Base-by-base conservation (phyloP, 805 yeast species). In the Pichia heedii region DNA sequence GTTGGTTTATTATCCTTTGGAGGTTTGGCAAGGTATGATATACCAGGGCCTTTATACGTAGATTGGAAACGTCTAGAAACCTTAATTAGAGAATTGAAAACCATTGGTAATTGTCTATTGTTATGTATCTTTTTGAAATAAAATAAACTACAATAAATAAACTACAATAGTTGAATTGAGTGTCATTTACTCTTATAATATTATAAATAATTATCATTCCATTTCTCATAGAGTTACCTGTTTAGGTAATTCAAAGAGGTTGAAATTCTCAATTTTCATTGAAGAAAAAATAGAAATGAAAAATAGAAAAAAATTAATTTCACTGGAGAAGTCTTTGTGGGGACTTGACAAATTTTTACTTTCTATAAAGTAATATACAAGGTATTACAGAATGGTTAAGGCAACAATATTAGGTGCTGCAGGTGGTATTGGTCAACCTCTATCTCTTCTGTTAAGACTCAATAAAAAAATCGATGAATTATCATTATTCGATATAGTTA, bases 351-450 rank as follows among this genome's bases (percentile, higher is more conserved):
- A n/a, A n/a, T n/a, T n/a, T n/a, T n/a, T n/a, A 29, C 16, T 2
- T 16, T 30, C n/a, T 30, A n/a, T 18, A 18, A 6, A 33, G 10
- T 20, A 16, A 8, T n/a, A n/a, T n/a, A n/a, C n/a, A n/a, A n/a
- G n/a, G n/a, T n/a, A n/a, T n/a, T n/a, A n/a, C n/a, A 39, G 1
- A 9, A 56, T 56, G 60, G 54, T 54, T 13, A 87, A 86, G 70
- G 94, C 50, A 12, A 76, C 95, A 46, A 87, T 86, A 48, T 73
- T 81, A 42, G 96, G 96, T 53, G 96, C 96, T 45, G 87, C 90
- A 39, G 95, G 95, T 56, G 96, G 96, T 50, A 87, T 87, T 60
- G 96, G 96, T 44, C 96, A 88, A 70, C 94, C 96, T 33, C 73
- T 88, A 48, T 86, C 95, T 13, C 76, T 88, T 43, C 73, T 88